Base-by-base conservation (phyloP, 768 basidiomycete genomes). In the Favolaschia claudopus region DNA sequence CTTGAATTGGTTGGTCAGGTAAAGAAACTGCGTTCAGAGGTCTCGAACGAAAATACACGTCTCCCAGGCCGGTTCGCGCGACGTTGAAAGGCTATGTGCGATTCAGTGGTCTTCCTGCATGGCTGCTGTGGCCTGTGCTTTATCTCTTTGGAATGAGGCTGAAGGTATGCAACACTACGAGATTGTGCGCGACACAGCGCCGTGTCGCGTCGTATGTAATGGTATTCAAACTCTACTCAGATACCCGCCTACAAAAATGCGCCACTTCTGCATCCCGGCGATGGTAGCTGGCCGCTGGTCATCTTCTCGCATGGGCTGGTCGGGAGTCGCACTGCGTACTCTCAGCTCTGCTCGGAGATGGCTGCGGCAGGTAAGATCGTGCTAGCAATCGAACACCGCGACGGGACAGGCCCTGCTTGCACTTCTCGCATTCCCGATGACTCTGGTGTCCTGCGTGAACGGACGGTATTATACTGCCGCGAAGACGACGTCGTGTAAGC, bases 291-390 rank as follows among this genome's bases (percentile, higher is more conserved):
- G 91, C 91, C 92, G 0, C 80, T 95, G 28, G 84, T 93, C 28
- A 81, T 95, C 36, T 95, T 94, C 74, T 92, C 89, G 10, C 93
- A 95, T 76, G 93, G 93, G 19, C 82, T 95, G 20, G 89, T 85
- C 19, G 93, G 92, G 5, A 86, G 82, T 38, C 77, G 87, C 20
- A 90, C 86, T 0, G 83, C 86, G 1, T 93, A 94, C 66, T 89
- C 89, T 58, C 89, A 92, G 70, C 71, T 90, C 56, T 94, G 92
- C 68, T 78, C 83, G 3, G 81, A 83, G 22, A 70, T 95, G 20
- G 95, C 94, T 4, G 85, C 90, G 5, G 80, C 88, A 33, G 95
- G 95, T 2, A 88, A 83, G 58, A 86, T 95, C 5, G 93, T 96
- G 3, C 79, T 93, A 39, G 89, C 92, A 6, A 68, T 95, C 22